Evolutionary conservation across 495 filamentous ascomycete species (phyloP), one percentile per base, ranked within the genome.

Genomic region (Aspergillus olivimuriae): DNA sequence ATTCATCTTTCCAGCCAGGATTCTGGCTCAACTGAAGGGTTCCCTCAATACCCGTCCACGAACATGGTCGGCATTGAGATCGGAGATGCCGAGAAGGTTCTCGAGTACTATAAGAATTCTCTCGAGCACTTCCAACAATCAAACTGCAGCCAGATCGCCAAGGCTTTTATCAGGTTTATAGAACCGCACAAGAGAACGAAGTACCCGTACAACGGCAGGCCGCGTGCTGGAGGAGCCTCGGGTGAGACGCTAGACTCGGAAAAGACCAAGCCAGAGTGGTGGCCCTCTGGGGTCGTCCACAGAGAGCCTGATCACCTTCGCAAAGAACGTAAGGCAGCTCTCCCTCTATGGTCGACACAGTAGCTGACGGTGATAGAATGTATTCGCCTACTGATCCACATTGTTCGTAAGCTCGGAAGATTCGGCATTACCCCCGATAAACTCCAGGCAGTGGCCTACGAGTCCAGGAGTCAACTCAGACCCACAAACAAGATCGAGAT

Each of bases 181-280:
- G 85, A 89, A 38, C 86, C 89, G 0, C 87, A 85, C 48, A 96
- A 96, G 60, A 87, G 94, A 57, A 80, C 82, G 0, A 82, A 75
- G 34, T 80, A 86, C 50, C 90, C 90, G 0, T 96, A 95, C 60
- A 89, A 84, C 18, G 73, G 81, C 33, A 60, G 57, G 41, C 52
- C 61, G 4, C 59, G 60, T 22, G 44, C 58, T 36, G 63, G 64
- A 20, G 60, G 60, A 17, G 47, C 62, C 5, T 61, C 65, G 0
- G 68, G 64, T n/a, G 47, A 62, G 14, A 65, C 58, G 16, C 61
- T 63, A 5, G 69, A 73, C 33, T 68, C 72, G 3, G 73, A 84
- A 32, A 65, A 70, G 23, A 82, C 75, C 34, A 78, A 77, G 24
- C 90, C 90, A 9, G 70, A 71, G 15, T 95, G 88, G 86, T 96